Base-by-base conservation (phyloP, 2,329 filamentous ascomycete species). In the Didymellaceae sp. region DNA sequence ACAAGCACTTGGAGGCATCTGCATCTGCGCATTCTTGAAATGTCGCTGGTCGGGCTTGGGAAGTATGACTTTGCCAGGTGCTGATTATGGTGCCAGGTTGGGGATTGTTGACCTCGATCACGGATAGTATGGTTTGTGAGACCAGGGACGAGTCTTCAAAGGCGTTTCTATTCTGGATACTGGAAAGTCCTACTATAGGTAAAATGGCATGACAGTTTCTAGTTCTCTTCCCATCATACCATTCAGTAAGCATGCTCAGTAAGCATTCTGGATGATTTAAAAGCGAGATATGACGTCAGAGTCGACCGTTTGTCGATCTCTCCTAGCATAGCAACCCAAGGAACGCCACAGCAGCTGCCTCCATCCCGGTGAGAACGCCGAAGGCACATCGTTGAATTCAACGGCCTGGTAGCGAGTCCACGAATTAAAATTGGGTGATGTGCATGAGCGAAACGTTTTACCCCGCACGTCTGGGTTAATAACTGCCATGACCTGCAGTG, bases 381-480 rank as follows among this genome's bases (percentile, higher is more conserved):
- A 40, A 6, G 13, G n/a, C 1, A 6, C 22, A 1, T 10, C 11
- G 6, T 8, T 13, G 22, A 25, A 5, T 9, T 4, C 16, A 25
- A 11, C 6, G 9, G 6, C 24, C 17, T 22, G n/a, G 8, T 16
- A 40, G 39, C 17, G 11, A 4, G 14, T 8, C 17, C 17, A 25
- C 28, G 13, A 17, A 31, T 8, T 18, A 9, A 40, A 14, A 11
- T 16, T 14, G 22, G 30, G 13, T 22, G 32, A 32, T 37, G 16
- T 26, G 26, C 17, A 39, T 26, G 39, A 33, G 24, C 28, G 28
- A n/a, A 10, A 40, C n/a, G 21, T 34, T 28, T 28, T 50, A 50
- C 46, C 46, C 46, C 46, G 40, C 46, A 50, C 33, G 32, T 35
- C 17, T 47, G 45, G 37, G 20, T 32, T 14, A 24, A 33, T 22